phyloP scores from a whole-genome alignment of 805 yeast species.

The Candida jianshihensis region DNA sequence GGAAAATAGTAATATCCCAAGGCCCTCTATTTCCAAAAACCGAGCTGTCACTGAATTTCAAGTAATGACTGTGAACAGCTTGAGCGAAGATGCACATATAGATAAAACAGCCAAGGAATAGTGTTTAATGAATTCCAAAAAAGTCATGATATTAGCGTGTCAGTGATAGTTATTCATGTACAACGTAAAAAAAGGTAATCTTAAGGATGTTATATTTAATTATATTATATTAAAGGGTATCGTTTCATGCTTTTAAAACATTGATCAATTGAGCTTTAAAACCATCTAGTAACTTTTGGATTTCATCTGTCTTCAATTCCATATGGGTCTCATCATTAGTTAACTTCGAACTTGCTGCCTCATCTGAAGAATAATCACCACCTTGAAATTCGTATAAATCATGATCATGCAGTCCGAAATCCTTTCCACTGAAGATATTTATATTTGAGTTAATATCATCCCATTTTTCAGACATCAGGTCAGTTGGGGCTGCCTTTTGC shows the following conservation, averaged over 20 bases:
- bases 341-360: background rate
- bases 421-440: slow-evolving; percentile 35
- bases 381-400: slow-evolving; percentile 38
- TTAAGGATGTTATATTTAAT: too few species aligned
- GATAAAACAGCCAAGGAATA: too few species aligned
- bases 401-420: slow-evolving; percentile 42
- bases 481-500: too few species aligned
- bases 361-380: slow-evolving; percentile 8
- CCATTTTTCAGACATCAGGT: slow-evolving; percentile 34
- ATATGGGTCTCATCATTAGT: slow-evolving; percentile 1
- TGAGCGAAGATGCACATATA: too few species aligned
- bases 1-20: background rate
- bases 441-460: slow-evolving; percentile 32
- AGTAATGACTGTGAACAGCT: slow-evolving; percentile 5
- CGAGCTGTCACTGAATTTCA: slow-evolving; percentile 12
- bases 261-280: slow-evolving; percentile 3
- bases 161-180: too few species aligned
- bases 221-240: too few species aligned
- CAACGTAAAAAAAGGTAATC: too few species aligned
- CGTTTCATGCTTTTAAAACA: background rate
- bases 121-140: too few species aligned
- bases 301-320: slow-evolving; percentile 2
- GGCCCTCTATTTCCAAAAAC: slow-evolving; percentile 5
- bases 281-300: slow-evolving; percentile 1
- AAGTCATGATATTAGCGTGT: too few species aligned